Evolutionary conservation across 768 basidiomycete species (phyloP).

Genomic region (Exsudoporus frostii): DNA sequence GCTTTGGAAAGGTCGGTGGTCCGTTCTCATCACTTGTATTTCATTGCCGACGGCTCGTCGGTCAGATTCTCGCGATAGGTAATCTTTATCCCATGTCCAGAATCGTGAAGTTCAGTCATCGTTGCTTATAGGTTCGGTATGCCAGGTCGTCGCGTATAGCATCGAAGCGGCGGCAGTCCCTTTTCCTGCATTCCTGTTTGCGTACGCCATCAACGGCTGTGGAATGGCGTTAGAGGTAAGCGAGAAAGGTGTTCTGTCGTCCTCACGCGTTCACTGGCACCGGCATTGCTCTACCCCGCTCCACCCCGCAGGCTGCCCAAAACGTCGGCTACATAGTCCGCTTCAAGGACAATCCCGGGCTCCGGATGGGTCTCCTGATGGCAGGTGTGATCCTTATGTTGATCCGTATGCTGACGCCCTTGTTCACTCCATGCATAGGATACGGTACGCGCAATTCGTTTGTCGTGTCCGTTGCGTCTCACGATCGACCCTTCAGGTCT

Average conservation of each 20-base stretch:
- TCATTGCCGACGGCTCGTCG: neutral
- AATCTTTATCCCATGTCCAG: slow-evolving; percentile 32
- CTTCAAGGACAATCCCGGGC: slow-evolving; percentile 33
- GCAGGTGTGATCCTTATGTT: slow-evolving; percentile 35
- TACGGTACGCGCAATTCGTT: neutral
- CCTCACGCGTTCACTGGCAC: slow-evolving; percentile 14
- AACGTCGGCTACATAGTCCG: slow-evolving; percentile 40
- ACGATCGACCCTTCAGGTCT: neutral
- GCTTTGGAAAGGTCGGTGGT: slow-evolving; percentile 38
- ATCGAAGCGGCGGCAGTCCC: neutral
- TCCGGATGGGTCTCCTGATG: slow-evolving; percentile 45
- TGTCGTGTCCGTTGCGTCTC: neutral
- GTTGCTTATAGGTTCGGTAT: neutral
- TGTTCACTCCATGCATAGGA: neutral
- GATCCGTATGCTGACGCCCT: slow-evolving; percentile 17
- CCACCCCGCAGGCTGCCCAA: slow-evolving; percentile 36
- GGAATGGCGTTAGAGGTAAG: slow-evolving; percentile 4
- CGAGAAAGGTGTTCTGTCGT: slow-evolving; percentile 4
- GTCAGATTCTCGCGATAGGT: slow-evolving; percentile 39
- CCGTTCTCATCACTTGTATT: neutral
- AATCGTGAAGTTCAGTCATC: slow-evolving; percentile 18
- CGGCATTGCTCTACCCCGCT: neutral
- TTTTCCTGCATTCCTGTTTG: slow-evolving; percentile 1
- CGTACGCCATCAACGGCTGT: slow-evolving; percentile 1
- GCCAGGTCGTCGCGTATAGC: slow-evolving; percentile 1